A percentile compares a stretch with the other conserved stretches of the same genome.
Evolutionary conservation across 768 basidiomycete genomes (phyloP).

Genomic region (Rossbeevera mucosa): DNA sequence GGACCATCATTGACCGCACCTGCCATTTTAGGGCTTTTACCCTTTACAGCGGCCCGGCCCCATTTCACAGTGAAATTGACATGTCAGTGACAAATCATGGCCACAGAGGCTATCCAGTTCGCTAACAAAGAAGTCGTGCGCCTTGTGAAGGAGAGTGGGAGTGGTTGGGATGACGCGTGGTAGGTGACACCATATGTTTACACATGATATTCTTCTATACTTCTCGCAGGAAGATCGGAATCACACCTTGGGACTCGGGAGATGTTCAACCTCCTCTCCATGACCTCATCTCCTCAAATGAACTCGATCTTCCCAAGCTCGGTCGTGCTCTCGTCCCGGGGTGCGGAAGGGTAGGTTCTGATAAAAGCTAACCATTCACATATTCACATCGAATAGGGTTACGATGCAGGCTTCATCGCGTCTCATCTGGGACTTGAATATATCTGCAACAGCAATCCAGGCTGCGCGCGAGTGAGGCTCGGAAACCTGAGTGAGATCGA

Average conservation of each 20-base stretch:
- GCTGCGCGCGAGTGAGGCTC: conserved; percentile 19
- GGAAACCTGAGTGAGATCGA: not conserved
- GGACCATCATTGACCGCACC: conserved; percentile 27
- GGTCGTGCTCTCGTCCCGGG: conserved; percentile 51
- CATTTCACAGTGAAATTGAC: too few species aligned
- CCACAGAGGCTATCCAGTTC: not conserved
- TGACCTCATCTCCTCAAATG: conserved; percentile 45
- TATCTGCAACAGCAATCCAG: conserved; percentile 14
- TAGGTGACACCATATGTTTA: not conserved
- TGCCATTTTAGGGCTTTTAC: conserved; percentile 1
- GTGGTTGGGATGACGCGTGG: conserved; percentile 23
- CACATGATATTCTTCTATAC: not conserved
- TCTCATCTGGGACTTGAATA: conserved; percentile 19
- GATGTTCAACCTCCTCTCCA: conserved; percentile 50
- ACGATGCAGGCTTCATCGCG: conserved; percentile 17
- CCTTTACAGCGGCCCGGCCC: too few species aligned
- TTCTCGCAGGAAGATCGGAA: conserved; percentile 37
- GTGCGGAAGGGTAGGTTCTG: conserved; percentile 43
- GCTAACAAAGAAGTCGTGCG: conserved; percentile 1
- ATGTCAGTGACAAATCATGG: too few species aligned
- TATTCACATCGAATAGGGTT: conserved; percentile 11
- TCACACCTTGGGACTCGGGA: conserved; percentile 65
- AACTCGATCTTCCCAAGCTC: conserved; percentile 39
- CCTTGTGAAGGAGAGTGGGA: conserved; percentile 6
- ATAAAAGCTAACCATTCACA: not conserved